These are phyloP conservation scores for Melaleuca quinquenervia DNA, from an alignment of 345 rosid genomes.

Conservation along the genomic window DNA sequence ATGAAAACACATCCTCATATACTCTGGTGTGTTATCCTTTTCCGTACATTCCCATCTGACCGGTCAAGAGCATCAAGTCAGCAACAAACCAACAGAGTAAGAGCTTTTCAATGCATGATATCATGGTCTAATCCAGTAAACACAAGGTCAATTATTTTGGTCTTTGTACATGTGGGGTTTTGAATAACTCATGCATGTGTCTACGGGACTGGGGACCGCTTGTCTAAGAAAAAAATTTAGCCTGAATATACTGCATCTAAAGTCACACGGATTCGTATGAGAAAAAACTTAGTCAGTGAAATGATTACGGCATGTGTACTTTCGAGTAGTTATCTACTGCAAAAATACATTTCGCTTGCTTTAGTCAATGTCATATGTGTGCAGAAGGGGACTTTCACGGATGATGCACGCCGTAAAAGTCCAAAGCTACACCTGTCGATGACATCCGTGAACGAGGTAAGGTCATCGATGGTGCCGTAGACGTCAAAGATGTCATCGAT, in stretches of 20 bases:
- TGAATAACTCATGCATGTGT: background rate
- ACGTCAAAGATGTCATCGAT: slow-evolving; percentile 8
- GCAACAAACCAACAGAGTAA: background rate
- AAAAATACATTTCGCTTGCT: no score
- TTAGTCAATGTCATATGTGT: no score
- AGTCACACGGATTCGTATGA: background rate
- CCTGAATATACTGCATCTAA: background rate
- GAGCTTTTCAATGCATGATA: background rate
- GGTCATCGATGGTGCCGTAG: background rate
- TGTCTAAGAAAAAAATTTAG: background rate
- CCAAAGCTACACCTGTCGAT: background rate
- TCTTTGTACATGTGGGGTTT: background rate
- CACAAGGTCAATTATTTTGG: background rate
- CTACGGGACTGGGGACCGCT: background rate
- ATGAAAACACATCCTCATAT: slow-evolving; percentile 18
- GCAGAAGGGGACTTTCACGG: no score
- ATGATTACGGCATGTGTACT: background rate
- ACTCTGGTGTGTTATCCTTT: slow-evolving; percentile 10
- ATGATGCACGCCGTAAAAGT: background rate
- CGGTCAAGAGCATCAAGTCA: background rate
- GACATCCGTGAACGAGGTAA: background rate
- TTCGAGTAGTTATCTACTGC: no score
- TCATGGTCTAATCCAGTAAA: background rate
- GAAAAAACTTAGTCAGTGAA: background rate
- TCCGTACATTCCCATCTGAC: slow-evolving; percentile 19